Evolutionary conservation across 202 grass and related monocot species (phyloP).

Genomic region (Alloteropsis angusta): DNA sequence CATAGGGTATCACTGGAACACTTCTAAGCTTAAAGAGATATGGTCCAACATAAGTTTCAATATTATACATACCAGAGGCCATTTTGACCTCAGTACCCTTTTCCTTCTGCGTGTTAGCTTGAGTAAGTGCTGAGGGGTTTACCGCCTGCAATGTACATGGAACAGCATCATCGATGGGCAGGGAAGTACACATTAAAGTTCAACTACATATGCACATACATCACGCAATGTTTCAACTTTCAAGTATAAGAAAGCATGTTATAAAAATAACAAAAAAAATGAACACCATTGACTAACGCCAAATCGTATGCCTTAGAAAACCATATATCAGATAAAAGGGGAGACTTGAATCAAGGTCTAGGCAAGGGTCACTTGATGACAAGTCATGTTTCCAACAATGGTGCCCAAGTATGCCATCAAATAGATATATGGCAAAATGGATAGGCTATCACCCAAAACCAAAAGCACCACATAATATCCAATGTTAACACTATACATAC

Average conservation of each 20-base stretch:
- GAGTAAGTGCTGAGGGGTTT: constrained; percentile 33
- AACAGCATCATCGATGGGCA: constrained; percentile 13
- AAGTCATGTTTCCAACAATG: constrained; percentile 18
- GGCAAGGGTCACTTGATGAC: not conserved
- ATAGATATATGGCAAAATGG: not conserved
- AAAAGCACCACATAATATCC: not conserved
- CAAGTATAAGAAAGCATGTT: not conserved
- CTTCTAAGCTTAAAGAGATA: not conserved
- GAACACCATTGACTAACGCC: not conserved
- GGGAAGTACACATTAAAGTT: not conserved
- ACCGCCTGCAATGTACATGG: constrained; percentile 35
- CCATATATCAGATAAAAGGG: not conserved
- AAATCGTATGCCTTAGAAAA: not conserved
- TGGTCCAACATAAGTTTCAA: not conserved
- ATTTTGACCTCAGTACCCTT: constrained; percentile 42
- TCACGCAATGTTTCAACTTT: not conserved
- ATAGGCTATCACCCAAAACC: not conserved
- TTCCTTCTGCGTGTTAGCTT: constrained; percentile 46
- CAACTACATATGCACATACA: constrained; percentile 11
- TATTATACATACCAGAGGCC: constrained; percentile 43
- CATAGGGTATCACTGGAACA: not conserved
- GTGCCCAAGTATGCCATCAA: not conserved
- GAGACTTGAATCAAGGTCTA: not conserved
- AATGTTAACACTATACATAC: not conserved
- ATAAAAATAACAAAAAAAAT: not conserved